phyloP scores from a whole-genome alignment of 2,329 filamentous ascomycete genomes.

The Bipolaris sorokiniana region DNA sequence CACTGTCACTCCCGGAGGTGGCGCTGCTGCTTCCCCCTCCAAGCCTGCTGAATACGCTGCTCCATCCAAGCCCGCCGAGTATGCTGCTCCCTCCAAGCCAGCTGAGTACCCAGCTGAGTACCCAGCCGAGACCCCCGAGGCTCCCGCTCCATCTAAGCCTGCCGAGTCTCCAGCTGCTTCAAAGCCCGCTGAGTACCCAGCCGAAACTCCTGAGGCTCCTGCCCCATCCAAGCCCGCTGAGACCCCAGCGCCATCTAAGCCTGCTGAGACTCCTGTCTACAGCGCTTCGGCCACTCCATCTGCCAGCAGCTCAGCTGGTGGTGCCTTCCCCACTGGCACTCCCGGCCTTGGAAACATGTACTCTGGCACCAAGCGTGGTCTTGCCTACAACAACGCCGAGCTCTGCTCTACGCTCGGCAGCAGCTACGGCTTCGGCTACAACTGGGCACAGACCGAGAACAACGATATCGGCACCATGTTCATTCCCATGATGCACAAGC shows the following conservation, averaged over 20 bases:
- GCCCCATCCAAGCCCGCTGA: conserved; percentile 18
- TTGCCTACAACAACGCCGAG: conserved; percentile 68
- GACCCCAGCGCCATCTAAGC: conserved; percentile 18
- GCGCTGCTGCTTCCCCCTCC: conserved; percentile 19
- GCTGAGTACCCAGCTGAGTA: not conserved
- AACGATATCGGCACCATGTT: conserved; percentile 60
- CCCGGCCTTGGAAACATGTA: conserved; percentile 33
- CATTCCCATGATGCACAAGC: conserved; percentile 61
- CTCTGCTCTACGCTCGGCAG: conserved; percentile 61
- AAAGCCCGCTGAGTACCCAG: conserved; percentile 18
- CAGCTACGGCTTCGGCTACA: conserved; percentile 68
- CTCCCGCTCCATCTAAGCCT: conserved; percentile 17
- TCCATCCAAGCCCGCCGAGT: conserved; percentile 5
- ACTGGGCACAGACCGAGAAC: conserved; percentile 62
- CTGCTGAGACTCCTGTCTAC: conserved; percentile 17
- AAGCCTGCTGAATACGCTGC: conserved; percentile 8
- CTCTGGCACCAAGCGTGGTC: conserved; percentile 65
- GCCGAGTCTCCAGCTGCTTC: conserved; percentile 1
- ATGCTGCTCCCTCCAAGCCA: conserved; percentile 18
- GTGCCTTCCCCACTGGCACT: conserved; percentile 23
- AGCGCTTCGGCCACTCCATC: conserved; percentile 15
- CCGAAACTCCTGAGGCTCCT: conserved; percentile 12
- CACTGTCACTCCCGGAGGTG: conserved; percentile 45
- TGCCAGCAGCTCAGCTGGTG: conserved; percentile 12
- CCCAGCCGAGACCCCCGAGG: not conserved